These are phyloP conservation scores for Monilinia vaccinii-corymbosi DNA, from an alignment of 2,329 filamentous ascomycete species.

Conservation along the genomic window DNA sequence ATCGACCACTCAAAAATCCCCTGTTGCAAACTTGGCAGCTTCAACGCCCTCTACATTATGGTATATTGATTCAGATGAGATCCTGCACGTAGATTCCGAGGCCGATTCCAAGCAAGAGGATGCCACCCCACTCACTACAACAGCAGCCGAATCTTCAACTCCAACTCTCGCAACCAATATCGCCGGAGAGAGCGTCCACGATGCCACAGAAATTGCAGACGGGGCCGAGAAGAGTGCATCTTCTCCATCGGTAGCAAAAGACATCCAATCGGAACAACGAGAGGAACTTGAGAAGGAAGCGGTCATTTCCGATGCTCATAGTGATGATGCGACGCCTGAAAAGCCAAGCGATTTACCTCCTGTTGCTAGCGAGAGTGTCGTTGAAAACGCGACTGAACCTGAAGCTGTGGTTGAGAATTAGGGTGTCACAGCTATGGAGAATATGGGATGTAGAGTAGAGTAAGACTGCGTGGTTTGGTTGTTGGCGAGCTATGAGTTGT, in stretches of 20 bases:
- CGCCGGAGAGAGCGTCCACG: slow-evolving; percentile 19
- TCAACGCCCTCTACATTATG: slow-evolving; percentile 32
- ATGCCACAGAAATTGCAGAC: slow-evolving; percentile 15
- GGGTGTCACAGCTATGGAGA: not conserved
- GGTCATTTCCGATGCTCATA: slow-evolving; percentile 4
- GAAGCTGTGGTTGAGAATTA: slow-evolving; percentile 17
- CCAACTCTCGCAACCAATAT: slow-evolving; percentile 23
- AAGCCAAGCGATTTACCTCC: slow-evolving; percentile 16
- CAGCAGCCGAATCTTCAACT: slow-evolving; percentile 17
- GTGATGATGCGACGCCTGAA: slow-evolving; percentile 11
- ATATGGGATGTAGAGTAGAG: not conserved
- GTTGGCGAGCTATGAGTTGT: not conserved
- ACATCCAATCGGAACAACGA: slow-evolving; percentile 11
- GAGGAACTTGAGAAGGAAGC: slow-evolving; percentile 16
- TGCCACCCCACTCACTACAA: not conserved
- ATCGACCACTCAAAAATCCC: slow-evolving; percentile 10
- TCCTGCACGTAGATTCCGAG: slow-evolving; percentile 27
- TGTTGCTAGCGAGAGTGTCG: slow-evolving; percentile 6
- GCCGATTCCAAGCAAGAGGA: not conserved
- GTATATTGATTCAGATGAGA: slow-evolving; percentile 34
- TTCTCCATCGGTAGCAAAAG: slow-evolving; percentile 12
- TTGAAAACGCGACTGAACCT: not conserved
- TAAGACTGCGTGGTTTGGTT: not conserved
- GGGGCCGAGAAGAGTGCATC: slow-evolving; percentile 11
- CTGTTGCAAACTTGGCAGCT: slow-evolving; percentile 18